These are phyloP conservation scores for Plasmodium yoelii DNA, from an alignment of 169 alveolate genomes.

Conservation along the genomic window DNA sequence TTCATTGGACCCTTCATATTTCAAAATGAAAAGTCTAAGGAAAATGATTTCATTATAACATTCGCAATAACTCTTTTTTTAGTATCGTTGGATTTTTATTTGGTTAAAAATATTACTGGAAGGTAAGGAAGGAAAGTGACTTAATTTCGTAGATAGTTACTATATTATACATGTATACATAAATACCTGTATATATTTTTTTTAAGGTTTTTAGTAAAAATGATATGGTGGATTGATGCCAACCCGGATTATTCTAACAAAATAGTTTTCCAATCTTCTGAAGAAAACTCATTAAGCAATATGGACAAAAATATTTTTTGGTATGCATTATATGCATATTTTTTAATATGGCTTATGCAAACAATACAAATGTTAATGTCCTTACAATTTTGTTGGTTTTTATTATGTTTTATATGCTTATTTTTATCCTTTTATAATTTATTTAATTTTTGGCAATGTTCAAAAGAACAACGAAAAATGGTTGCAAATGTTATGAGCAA, in stretches of 20 bases:
- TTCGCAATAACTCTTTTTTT: conserved; percentile 70
- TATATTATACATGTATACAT: conserved; percentile 1
- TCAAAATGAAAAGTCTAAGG: conserved; percentile 53
- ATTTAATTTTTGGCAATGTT: conserved; percentile 69
- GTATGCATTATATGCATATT: conserved; percentile 47
- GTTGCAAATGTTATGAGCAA: conserved; percentile 28
- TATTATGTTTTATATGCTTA: conserved; percentile 50
- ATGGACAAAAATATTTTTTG: conserved; percentile 65
- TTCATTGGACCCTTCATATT: conserved; percentile 65
- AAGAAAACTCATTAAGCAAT: conserved; percentile 34
- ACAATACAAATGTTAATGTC: conserved; percentile 73
- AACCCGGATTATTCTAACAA: conserved; percentile 66
- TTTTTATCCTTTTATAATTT: conserved; percentile 55
- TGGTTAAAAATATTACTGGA: conserved; percentile 76
- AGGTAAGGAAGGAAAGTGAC: conserved; percentile 19
- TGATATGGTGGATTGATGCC: conserved; percentile 77
- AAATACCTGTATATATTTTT: background rate
- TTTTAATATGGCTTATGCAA: conserved; percentile 61
- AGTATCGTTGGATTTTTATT: conserved; percentile 74
- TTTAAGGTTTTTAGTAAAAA: conserved; percentile 68
- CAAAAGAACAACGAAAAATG: conserved; percentile 60
- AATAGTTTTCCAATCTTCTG: conserved; percentile 45
- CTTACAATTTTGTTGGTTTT: conserved; percentile 71
- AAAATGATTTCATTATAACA: conserved; percentile 69
- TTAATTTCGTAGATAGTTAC: background rate